Evolutionary conservation across 2,329 filamentous ascomycete genomes (phyloP).

Genomic region (Aciculosporium take): DNA sequence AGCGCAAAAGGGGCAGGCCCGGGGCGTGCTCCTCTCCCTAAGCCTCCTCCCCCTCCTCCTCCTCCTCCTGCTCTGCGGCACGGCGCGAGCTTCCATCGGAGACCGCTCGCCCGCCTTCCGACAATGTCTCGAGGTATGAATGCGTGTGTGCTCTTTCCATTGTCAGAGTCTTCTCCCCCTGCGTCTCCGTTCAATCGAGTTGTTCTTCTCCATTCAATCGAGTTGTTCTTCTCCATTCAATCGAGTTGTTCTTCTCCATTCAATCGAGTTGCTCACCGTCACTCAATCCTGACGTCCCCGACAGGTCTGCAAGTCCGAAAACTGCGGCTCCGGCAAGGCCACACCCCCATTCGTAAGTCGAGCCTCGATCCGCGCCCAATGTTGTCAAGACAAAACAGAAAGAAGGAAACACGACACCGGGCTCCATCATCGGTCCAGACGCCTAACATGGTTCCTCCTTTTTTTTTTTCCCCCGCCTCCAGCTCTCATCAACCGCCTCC

Average conservation of each 20-base stretch:
- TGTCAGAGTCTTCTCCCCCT: not conserved
- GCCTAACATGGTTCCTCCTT: not conserved
- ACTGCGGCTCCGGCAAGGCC: conserved; percentile 53
- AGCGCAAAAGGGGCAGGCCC: conserved; percentile 18
- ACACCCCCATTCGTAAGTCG: conserved; percentile 54
- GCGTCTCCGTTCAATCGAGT: not conserved
- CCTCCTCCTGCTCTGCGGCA: conserved; percentile 28
- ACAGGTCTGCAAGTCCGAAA: conserved; percentile 67
- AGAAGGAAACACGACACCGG: not conserved
- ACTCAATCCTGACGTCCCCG: not conserved
- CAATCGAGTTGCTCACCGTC: not conserved
- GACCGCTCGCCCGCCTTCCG: conserved; percentile 79
- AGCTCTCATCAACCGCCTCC: conserved; percentile 74
- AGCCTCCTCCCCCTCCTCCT: conserved; percentile 23
- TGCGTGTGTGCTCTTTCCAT: not conserved
- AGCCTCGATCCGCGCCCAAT: not conserved
- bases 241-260: not conserved
- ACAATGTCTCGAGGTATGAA: conserved; percentile 68
- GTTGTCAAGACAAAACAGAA: not conserved
- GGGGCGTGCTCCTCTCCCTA: conserved; percentile 18
- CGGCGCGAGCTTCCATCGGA: conserved; percentile 58
- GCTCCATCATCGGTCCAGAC: not conserved
- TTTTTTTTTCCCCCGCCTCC: conserved; percentile 3
- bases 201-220: not conserved
- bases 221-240: not conserved